Evolutionary conservation across 2,329 filamentous ascomycete species (phyloP).

Genomic region (Talaromyces sp.): DNA sequence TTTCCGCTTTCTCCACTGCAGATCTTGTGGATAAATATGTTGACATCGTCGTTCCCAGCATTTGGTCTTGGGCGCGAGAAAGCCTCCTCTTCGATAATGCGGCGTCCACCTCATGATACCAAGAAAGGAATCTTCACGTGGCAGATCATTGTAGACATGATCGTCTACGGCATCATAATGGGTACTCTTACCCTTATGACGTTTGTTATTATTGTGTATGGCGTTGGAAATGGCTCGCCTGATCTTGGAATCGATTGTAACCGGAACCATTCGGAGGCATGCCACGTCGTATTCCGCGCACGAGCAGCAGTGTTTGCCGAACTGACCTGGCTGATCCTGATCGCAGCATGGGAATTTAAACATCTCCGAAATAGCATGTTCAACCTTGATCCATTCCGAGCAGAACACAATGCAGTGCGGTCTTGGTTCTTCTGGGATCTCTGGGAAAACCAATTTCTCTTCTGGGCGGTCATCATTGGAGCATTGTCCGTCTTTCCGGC

Average conservation of each 20-base stretch:
- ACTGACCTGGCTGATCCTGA: conserved; percentile 68
- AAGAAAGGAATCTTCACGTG: conserved; percentile 37
- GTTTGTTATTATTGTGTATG: conserved; percentile 36
- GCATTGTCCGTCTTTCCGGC: conserved; percentile 55
- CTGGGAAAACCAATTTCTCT: conserved; percentile 68
- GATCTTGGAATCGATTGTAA: conserved; percentile 54
- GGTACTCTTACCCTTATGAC: conserved; percentile 37
- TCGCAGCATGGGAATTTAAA: conserved; percentile 74
- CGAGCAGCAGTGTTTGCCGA: conserved; percentile 69
- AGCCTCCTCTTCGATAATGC: conserved; percentile 70
- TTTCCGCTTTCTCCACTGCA: conserved; percentile 81
- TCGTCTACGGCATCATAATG: conserved; percentile 42
- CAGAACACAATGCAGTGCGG: conserved; percentile 33
- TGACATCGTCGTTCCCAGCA: conserved; percentile 79
- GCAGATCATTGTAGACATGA: conserved; percentile 36
- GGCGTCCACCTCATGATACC: conserved; percentile 66
- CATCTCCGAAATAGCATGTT: conserved; percentile 71
- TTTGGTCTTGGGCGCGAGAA: conserved; percentile 78
- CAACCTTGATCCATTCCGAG: conserved; percentile 48
- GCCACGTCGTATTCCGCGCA: conserved; percentile 58
- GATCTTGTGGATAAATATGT: conserved; percentile 88
- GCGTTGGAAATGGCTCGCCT: conserved; percentile 31
- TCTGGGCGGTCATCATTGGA: conserved; percentile 57
- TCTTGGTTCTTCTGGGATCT: conserved; percentile 60
- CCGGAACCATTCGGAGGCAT: conserved; percentile 41